A percentile compares a stretch with the other conserved stretches of the same genome.
phyloP scores from a whole-genome alignment of 2,329 filamentous ascomycete species.

The Aspergillus vadensis region DNA sequence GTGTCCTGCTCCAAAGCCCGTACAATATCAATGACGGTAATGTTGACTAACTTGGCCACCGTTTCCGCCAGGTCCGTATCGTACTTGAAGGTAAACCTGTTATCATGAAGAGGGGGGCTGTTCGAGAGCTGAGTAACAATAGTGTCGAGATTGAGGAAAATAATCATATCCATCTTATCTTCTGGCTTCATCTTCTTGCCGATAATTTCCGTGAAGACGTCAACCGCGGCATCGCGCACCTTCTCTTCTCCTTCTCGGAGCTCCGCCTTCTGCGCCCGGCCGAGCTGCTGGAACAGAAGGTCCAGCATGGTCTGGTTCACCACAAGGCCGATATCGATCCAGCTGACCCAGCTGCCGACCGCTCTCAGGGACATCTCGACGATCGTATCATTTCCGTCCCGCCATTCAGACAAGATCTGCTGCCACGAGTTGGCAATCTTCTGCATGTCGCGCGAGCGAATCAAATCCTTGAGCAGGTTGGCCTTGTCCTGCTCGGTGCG shows the following conservation, averaged over 20 bases:
- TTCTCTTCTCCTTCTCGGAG: conserved; percentile 72
- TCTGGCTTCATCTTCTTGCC: conserved; percentile 95
- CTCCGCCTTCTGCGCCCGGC: conserved; percentile 65
- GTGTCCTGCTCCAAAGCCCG: conserved; percentile 74
- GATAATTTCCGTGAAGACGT: conserved; percentile 93
- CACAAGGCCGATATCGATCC: conserved; percentile 94
- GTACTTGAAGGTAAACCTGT: conserved; percentile 79
- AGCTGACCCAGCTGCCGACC: conserved; percentile 97
- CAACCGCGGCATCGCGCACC: conserved; percentile 86
- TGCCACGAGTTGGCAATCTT: conserved; percentile 91
- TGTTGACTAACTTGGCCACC: conserved; percentile 94
- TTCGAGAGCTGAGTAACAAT: conserved; percentile 84
- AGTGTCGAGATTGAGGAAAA: conserved; percentile 81
- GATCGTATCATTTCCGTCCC: conserved; percentile 68
- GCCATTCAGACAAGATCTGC: conserved; percentile 80
- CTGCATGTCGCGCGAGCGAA: conserved; percentile 81
- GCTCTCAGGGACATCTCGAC: conserved; percentile 87
- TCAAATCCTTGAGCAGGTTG: conserved; percentile 84
- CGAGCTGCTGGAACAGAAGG: conserved; percentile 82
- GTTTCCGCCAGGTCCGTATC: conserved; percentile 94
- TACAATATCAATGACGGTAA: conserved; percentile 81
- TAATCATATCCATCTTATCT: conserved; percentile 93
- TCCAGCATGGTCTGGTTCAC: conserved; percentile 87
- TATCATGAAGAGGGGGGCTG: conserved; percentile 77
- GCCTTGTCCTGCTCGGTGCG: conserved; percentile 80